Evolutionary conservation across 345 rosid species (phyloP).

Genomic region (Camelina neglecta): DNA sequence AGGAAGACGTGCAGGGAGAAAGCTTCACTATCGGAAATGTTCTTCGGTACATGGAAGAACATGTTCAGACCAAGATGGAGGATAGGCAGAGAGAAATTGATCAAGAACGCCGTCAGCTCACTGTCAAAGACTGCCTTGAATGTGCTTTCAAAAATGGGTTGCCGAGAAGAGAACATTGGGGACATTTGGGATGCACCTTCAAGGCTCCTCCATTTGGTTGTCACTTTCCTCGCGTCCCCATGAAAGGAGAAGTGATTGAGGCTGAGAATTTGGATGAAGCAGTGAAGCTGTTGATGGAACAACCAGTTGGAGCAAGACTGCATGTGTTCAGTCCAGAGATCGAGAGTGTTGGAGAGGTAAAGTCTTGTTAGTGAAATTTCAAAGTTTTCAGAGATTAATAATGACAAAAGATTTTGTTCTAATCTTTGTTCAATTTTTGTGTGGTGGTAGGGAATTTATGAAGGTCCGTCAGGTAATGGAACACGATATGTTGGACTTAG

Average conservation of each 20-base stretch:
- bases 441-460: conserved; percentile 15
- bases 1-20: background rate
- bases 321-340: background rate
- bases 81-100: background rate
- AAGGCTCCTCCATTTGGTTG: background rate
- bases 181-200: background rate
- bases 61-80: background rate
- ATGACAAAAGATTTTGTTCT: background rate
- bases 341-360: background rate
- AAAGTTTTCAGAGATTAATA: background rate
- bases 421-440: background rate
- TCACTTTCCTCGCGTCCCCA: background rate
- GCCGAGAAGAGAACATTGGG: background rate
- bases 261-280: background rate
- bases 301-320: conserved; percentile 6
- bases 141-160: background rate
- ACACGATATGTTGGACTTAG: conserved; percentile 14
- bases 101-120: background rate
- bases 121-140: conserved; percentile 2
- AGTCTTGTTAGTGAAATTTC: background rate
- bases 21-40: background rate
- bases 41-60: no score
- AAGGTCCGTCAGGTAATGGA: background rate
- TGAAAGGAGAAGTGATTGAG: conserved; percentile 18
- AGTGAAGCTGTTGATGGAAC: background rate